A percentile compares a stretch with the other conserved stretches of the same genome.
These are phyloP conservation scores for Pseudonitzschia delicatissima DNA, from an alignment of 108 stramenopile genomes.

Conservation along the genomic window DNA sequence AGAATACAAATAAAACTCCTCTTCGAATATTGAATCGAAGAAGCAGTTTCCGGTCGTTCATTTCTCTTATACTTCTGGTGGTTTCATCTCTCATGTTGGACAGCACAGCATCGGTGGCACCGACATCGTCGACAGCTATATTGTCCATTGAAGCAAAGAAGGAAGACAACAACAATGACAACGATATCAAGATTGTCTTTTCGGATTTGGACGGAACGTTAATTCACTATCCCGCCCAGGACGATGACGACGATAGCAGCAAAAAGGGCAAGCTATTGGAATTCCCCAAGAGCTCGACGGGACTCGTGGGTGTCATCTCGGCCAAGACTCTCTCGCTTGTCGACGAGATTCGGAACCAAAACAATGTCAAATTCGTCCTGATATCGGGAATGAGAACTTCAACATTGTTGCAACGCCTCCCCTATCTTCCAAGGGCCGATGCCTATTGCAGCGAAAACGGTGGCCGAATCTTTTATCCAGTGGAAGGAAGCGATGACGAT, in stretches of 20 bases:
- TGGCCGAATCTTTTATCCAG: constrained; percentile 76
- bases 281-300: constrained; percentile 70
- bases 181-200: constrained; percentile 40
- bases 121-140: too few species aligned
- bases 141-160: too few species aligned
- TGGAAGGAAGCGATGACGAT: neutral
- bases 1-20: too few species aligned
- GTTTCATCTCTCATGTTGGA: too few species aligned
- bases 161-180: neutral
- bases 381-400: constrained; percentile 82
- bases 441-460: constrained; percentile 77
- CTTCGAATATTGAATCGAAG: too few species aligned
- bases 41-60: too few species aligned
- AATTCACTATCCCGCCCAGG: constrained; percentile 58
- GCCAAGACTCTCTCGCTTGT: constrained; percentile 15
- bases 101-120: too few species aligned
- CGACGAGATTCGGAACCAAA: constrained; percentile 39
- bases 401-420: constrained; percentile 69
- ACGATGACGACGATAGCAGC: neutral
- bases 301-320: constrained; percentile 54
- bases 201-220: constrained; percentile 84
- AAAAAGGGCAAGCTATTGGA: constrained; percentile 24
- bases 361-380: constrained; percentile 50
- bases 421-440: constrained; percentile 72
- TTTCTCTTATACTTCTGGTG: too few species aligned